Base-by-base conservation (phyloP, 2,329 filamentous ascomycete species). In the Ascocoryne sarcoides region DNA sequence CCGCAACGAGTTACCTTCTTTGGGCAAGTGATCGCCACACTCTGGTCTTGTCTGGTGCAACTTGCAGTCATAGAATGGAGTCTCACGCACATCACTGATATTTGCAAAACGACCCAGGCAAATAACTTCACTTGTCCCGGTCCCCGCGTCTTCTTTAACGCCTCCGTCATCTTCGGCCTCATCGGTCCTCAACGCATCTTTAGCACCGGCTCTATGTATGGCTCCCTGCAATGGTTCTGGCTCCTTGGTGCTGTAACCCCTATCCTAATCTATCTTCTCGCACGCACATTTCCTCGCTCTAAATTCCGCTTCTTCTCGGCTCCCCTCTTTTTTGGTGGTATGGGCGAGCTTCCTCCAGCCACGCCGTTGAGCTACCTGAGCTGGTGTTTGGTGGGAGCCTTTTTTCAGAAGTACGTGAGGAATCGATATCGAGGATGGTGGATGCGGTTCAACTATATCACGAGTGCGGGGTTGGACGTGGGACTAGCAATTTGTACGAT, bases 371-470 rank as follows among this genome's bases (percentile, higher is more conserved):
- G 76, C 48, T 87, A 84, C 37, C 28, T 37, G 2, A 38, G 31
- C 3, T 48, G 46, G 45, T 26, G 19, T 10, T 18, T 37, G 4
- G 74, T 82, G 7, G 82, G 82, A 7, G 70, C 74, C 39, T 48
- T 79, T 26, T 86, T 86, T 65, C 84, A 85, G 61, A 80, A 72
- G 52, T 76, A 69, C 51, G 73, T 86, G 56, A 74, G 75, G 56
- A 69, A 77, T 43, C 70, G 73, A 47, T 82, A 72, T 61, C 73
- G 70, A 5, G 81, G 77, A 26, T 87, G 82, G 82, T 87, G 82
- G 82, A 66, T 82, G 62, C 75, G 79, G 58, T 86, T 83, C 65
- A 86, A 86, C 65, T 87, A 85, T 57, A 71, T 85, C 56, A 76
- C 79, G 0, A 83, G 79, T 18, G 81, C 81, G 0, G 82, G 76